Conservation (phyloP, 768 basidiomycete species). For the Postia placenta region DNA sequence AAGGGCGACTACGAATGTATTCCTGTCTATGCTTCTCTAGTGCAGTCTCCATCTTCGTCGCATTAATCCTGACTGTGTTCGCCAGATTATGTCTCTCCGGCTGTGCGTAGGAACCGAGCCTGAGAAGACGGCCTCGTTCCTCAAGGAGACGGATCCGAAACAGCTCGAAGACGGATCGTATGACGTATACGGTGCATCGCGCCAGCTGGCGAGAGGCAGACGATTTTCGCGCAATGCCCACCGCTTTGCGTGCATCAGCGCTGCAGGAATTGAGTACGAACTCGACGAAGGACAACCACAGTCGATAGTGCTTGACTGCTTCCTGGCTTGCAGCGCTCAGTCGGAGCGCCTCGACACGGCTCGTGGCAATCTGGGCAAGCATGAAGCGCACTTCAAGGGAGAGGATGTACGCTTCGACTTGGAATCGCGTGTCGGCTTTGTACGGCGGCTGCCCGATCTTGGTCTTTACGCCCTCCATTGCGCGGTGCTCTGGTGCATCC, state of each 20-base stretch:
- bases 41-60: too few relatives aligned
- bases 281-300: conserved; percentile 41
- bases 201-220: conserved; percentile 49
- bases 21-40: not conserved
- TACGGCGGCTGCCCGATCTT: conserved; percentile 54
- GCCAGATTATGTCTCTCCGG: conserved; percentile 17
- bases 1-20: conserved; percentile 3
- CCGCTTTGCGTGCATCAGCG: conserved; percentile 41
- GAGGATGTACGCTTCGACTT: conserved; percentile 54
- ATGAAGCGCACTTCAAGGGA: conserved; percentile 48
- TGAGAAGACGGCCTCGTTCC: conserved; percentile 20
- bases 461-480: conserved; percentile 44
- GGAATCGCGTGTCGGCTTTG: conserved; percentile 50
- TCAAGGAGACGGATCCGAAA: conserved; percentile 39
- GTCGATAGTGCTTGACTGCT: conserved; percentile 24
- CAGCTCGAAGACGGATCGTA: conserved; percentile 42
- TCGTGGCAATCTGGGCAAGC: conserved; percentile 37
- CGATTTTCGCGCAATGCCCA: conserved; percentile 40
- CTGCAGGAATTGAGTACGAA: conserved; percentile 45
- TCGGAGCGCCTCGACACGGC: conserved; percentile 35
- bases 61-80: conserved; percentile 15
- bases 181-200: conserved; percentile 33
- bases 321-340: conserved; percentile 15
- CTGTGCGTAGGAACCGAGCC: too few relatives aligned
- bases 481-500: conserved; percentile 39